These are phyloP conservation scores for Prunus yedoensis DNA, from an alignment of 331 rosid genomes.

Conservation along the genomic window DNA sequence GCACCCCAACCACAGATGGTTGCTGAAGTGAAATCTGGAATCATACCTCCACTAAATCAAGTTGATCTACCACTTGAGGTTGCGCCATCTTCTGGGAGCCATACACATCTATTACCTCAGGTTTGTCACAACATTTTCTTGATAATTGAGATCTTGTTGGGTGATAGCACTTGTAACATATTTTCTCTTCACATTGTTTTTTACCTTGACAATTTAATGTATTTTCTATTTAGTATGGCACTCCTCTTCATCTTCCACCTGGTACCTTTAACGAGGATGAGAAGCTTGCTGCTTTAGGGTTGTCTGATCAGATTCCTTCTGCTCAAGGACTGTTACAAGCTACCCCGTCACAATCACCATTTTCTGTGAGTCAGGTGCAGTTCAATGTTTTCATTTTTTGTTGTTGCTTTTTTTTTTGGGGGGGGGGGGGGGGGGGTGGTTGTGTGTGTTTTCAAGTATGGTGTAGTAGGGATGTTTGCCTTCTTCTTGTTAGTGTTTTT, in stretches of 20 bases:
- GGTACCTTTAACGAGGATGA: slow-evolving; percentile 84
- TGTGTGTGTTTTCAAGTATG: too few species aligned
- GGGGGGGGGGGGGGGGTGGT: too few species aligned
- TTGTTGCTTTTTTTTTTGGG: not conserved
- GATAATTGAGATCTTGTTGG: slow-evolving; percentile 5
- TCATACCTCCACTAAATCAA: slow-evolving; percentile 73
- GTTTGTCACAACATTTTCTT: slow-evolving; percentile 39
- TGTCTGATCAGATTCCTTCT: slow-evolving; percentile 81
- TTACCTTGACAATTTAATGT: slow-evolving; percentile 13
- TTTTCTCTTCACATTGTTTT: not conserved
- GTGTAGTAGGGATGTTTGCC: not conserved
- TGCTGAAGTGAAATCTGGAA: slow-evolving; percentile 71
- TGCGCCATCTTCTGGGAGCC: slow-evolving; percentile 65
- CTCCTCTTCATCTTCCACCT: slow-evolving; percentile 76
- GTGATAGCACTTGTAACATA: not conserved
- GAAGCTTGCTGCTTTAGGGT: slow-evolving; percentile 60
- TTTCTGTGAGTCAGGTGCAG: slow-evolving; percentile 67
- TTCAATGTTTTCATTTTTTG: slow-evolving; percentile 4
- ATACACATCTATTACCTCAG: slow-evolving; percentile 79
- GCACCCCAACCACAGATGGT: slow-evolving; percentile 76
- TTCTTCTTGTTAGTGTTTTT: not conserved
- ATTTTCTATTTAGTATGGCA: slow-evolving; percentile 56
- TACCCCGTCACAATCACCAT: slow-evolving; percentile 62
- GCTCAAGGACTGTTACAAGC: slow-evolving; percentile 83
- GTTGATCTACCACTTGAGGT: slow-evolving; percentile 80